Conservation (phyloP, 1,284 basidiomycete species). For the Microbotryum scabiosae region DNA sequence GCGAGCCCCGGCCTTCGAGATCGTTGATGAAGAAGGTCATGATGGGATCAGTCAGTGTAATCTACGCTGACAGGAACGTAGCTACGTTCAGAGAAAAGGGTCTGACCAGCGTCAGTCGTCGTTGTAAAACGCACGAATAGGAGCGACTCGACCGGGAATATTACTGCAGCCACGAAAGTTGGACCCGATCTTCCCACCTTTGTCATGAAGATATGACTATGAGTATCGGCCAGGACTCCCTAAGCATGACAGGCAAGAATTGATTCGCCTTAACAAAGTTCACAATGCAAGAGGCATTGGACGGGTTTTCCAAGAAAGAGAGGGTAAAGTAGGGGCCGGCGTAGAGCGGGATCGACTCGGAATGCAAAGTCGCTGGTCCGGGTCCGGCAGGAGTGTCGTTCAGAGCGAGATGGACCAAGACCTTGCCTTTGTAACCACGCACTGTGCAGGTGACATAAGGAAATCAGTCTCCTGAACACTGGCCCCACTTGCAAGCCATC, state of each 20-base stretch:
- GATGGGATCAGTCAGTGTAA: slow-evolving; percentile 46
- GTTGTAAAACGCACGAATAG: not conserved
- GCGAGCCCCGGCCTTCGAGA: slow-evolving; percentile 36
- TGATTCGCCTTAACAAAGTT: too few relatives aligned
- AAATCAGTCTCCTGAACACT: too few relatives aligned
- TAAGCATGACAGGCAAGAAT: not conserved
- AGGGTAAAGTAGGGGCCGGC: slow-evolving; percentile 17
- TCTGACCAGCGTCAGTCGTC: too few relatives aligned
- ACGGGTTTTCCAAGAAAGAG: slow-evolving; percentile 13
- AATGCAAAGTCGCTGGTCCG: slow-evolving; percentile 1
- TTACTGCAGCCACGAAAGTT: slow-evolving; percentile 33
- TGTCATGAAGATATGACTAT: too few relatives aligned
- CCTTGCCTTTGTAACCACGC: slow-evolving; percentile 7
- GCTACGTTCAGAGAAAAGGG: slow-evolving; percentile 1
- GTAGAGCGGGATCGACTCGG: slow-evolving; percentile 4
- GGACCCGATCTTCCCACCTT: slow-evolving; percentile 38
- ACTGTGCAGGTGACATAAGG: not conserved
- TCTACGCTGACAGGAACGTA: slow-evolving; percentile 43
- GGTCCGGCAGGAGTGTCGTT: not conserved
- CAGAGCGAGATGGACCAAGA: slow-evolving; percentile 8
- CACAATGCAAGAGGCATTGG: slow-evolving; percentile 13
- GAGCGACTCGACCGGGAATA: not conserved
- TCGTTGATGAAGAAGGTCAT: slow-evolving; percentile 47
- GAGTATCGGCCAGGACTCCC: too few relatives aligned
- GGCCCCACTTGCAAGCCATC: too few relatives aligned